Evolutionary conservation across 768 basidiomycete species (phyloP).

Genomic region (Rhodocollybia butyracea): DNA sequence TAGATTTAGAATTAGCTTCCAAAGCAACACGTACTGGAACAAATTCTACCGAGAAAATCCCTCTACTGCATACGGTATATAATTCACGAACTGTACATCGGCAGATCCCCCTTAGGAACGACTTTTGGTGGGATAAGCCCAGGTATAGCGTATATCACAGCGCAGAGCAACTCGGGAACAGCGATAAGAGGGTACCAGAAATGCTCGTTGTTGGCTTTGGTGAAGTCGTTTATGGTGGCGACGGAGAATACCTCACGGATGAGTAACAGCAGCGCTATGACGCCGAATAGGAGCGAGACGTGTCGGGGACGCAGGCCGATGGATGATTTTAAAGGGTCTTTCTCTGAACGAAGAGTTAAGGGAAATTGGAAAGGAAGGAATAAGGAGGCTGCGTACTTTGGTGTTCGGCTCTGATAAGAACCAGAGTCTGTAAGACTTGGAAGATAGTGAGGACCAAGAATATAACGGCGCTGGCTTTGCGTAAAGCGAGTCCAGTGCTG

Average conservation of each 20-base stretch:
- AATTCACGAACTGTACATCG: no score
- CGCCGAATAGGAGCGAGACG: conserved; percentile 26
- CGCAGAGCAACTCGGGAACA: conserved; percentile 36
- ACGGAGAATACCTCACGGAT: conserved; percentile 33
- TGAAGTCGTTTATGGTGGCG: conserved; percentile 26
- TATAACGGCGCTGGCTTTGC: conserved; percentile 29
- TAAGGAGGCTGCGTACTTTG: not conserved
- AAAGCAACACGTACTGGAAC: no score
- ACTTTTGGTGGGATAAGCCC: conserved; percentile 29
- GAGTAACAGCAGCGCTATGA: conserved; percentile 33
- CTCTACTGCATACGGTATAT: no score
- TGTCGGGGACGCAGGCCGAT: conserved; percentile 22
- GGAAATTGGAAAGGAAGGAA: not conserved
- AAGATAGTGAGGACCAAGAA: conserved; percentile 34
- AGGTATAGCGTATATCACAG: conserved; percentile 28
- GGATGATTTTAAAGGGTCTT: not conserved
- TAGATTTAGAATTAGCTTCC: no score
- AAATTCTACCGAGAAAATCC: no score
- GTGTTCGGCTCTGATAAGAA: conserved; percentile 11
- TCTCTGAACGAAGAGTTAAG: not conserved
- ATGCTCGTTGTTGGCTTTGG: conserved; percentile 28
- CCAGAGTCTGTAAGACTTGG: conserved; percentile 26
- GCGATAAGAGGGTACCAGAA: conserved; percentile 41
- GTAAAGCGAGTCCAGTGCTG: conserved; percentile 18
- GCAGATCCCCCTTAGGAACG: no score